These are phyloP conservation scores for Brassica balearica DNA, from an alignment of 441 rosid species.

Conservation along the genomic window DNA sequence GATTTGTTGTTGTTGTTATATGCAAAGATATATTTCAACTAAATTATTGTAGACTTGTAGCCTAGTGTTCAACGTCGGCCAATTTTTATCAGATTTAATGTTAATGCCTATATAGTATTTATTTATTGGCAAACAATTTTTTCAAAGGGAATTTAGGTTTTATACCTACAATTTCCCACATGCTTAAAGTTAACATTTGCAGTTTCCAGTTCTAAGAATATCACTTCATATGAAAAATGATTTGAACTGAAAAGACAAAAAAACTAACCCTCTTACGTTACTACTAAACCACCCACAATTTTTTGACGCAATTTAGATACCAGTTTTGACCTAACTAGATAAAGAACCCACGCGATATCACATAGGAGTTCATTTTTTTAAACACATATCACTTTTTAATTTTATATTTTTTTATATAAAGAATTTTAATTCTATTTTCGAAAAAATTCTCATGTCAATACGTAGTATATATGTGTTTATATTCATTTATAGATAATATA, in stretches of 20 bases:
- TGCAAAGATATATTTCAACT: slow-evolving; percentile 10
- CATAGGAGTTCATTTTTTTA: too few species aligned
- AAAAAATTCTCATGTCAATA: too few species aligned
- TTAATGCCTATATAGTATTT: slow-evolving; percentile 20
- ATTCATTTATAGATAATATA: too few species aligned
- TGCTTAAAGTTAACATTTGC: slow-evolving; percentile 1
- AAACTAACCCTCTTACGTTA: not conserved
- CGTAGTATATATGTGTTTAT: too few species aligned
- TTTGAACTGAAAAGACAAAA: not conserved
- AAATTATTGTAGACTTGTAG: not conserved
- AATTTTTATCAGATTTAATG: slow-evolving; percentile 12
- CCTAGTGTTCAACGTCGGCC: slow-evolving; percentile 21
- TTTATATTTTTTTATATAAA: too few species aligned
- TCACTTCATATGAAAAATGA: not conserved
- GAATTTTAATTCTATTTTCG: too few species aligned
- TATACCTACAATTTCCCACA: not conserved
- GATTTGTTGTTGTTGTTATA: slow-evolving; percentile 7
- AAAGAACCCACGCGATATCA: too few species aligned
- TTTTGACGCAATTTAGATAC: too few species aligned
- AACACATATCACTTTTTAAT: too few species aligned
- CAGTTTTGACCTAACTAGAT: too few species aligned
- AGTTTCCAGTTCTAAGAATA: not conserved
- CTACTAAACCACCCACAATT: not conserved
- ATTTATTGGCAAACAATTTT: not conserved
- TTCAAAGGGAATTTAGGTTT: not conserved